Evolutionary conservation across 148 eudicot genomes (phyloP), one percentile per base, ranked within the genome.

Genomic region (Heliosperma pusillum): DNA sequence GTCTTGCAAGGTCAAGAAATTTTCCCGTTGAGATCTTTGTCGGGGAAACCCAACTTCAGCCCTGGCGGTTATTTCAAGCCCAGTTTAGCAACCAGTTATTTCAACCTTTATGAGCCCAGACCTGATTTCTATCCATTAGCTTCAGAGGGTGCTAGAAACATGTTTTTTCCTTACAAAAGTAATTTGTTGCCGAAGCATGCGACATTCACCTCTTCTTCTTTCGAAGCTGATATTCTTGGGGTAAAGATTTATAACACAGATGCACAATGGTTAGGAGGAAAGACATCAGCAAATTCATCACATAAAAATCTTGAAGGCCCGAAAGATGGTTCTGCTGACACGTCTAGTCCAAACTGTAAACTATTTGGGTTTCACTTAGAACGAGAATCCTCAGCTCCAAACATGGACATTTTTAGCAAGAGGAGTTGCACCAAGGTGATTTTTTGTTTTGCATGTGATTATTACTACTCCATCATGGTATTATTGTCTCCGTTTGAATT

Each of bases 341-440:
- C 83, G 53, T 68, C 80, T 20, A 78, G 56, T 11, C 74, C 85
- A 44, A 77, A 67, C 17, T 84, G 86, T 64, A 93, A 89, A 73
- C 63, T 93, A 60, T 93, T 91, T 81, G 97, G 97, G 17, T 85
- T 88, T 77, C 75, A 88, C 57, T 85, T 93, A 80, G 85, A 85
- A 27, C 79, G 74, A 55, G 94, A 88, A 66, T 65, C 84, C 59
- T 61, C 88, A 9, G 65, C 77, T 16, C 36, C 85, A 64, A 84
- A 78, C 67, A 65, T 80, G 30, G 88, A 85, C 69, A 81, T 86
- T 75, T 82, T 86, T 47, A 81, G 85, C 81, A 92, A 86, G 84
- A 83, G 98, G 82, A 91, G 94, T 72, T 93, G 98, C 78, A 93
- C 94, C 69, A 93, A 93, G 92, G 98, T 91, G 81, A 60, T 82